A percentile compares a stretch with the other conserved stretches of the same genome.
phyloP scores from a whole-genome alignment of 2,329 filamentous ascomycete genomes.

The Neofusicoccum cordaticola region DNA sequence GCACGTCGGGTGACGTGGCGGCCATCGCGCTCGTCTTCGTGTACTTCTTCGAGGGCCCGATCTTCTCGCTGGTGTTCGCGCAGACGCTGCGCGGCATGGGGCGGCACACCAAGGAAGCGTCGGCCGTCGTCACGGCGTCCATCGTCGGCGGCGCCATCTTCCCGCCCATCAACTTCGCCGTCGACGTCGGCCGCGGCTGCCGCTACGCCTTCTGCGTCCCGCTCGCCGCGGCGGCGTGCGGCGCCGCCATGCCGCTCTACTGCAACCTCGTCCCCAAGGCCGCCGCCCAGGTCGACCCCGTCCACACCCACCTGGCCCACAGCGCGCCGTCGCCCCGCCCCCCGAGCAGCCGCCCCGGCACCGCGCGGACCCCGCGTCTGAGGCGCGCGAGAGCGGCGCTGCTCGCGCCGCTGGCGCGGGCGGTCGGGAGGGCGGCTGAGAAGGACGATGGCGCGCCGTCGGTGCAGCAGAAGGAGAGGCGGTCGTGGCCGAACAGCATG shows the following conservation, averaged over 20 bases:
- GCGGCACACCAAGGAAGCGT: conserved; percentile 56
- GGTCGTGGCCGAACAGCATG: neutral
- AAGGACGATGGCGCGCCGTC: neutral
- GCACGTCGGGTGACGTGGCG: conserved; percentile 42
- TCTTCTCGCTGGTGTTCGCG: conserved; percentile 59
- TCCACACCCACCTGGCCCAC: too few relatives aligned
- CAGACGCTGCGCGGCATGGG: conserved; percentile 58
- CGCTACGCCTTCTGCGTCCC: conserved; percentile 54
- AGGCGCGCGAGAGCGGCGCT: neutral
- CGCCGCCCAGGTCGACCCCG: conserved; percentile 51
- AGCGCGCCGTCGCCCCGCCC: neutral
- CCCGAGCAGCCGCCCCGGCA: neutral
- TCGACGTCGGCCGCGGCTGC: conserved; percentile 38
- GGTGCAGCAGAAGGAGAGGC: conserved; percentile 1
- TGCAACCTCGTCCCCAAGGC: conserved; percentile 49
- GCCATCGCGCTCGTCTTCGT: conserved; percentile 51
- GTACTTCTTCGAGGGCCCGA: conserved; percentile 60
- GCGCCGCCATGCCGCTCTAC: conserved; percentile 54
- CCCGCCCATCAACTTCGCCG: conserved; percentile 53
- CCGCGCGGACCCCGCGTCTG: neutral
- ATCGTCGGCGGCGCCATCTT: conserved; percentile 55
- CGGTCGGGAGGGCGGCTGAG: neutral
- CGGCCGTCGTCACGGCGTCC: conserved; percentile 52
- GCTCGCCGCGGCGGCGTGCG: conserved; percentile 51
- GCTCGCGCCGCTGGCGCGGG: neutral